Base-by-base conservation (phyloP, 2,329 filamentous ascomycete genomes). In the Huntiella moniliformis region DNA sequence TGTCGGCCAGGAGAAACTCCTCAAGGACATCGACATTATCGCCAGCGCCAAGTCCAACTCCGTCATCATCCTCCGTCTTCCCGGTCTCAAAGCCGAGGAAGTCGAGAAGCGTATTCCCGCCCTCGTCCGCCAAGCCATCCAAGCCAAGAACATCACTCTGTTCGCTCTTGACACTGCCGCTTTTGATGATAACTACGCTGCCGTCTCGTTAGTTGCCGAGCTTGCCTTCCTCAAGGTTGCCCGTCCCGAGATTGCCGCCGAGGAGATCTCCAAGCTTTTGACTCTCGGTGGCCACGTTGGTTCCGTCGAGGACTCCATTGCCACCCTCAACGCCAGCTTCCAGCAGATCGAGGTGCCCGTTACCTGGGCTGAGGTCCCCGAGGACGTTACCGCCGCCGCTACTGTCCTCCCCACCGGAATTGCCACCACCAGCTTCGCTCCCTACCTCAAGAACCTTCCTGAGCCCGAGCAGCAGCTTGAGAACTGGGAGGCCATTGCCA, bases 1-100 rank as follows among this genome's bases (percentile, higher is more conserved):
- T 44, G 72, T 96, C 51, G 83, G 81, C 31, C 77, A 88, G 34
- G 72, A 86, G 57, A 82, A 80, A 57, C 67, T 98, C 2, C 67
- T 98, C 12, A 77, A 80, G 53, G 77, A 85, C 17, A 70, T 95
- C 47, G 77, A 88, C 53, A 66, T 92, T 16, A 58, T 87, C 33
- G 71, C 76, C 52, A 77, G 72, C 43, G 65, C 88, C 51, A 84
- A 82, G 63, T 56, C 71, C 36, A 74, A 75, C 45, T 82, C 81
- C 46, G 79, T 77, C 52, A 61, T 95, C 38, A 71, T 95, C 46
- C 57, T 95, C 37, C 82, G 78, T 56, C 70, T 91, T 17, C 71
- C 83, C 22, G 79, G 77, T 53, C 75, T 84, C 60, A 94, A 93
- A 64, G 75, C 85, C 44, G 88, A 92, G 38, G 86, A 95, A 33